These are phyloP conservation scores for Tulasnella sp. DNA, from an alignment of 768 basidiomycete genomes.

Conservation along the genomic window DNA sequence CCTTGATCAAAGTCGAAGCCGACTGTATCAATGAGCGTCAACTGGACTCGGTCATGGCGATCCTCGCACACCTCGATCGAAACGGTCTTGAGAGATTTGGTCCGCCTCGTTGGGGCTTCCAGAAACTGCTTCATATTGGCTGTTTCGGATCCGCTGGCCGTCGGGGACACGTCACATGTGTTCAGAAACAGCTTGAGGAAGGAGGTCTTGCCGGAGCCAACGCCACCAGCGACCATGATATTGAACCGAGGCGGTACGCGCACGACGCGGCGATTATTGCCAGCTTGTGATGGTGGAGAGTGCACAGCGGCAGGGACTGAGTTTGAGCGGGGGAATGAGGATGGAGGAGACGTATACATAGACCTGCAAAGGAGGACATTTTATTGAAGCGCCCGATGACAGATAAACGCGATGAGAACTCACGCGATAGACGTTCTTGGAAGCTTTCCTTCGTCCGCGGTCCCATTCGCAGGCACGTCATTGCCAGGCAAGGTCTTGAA, in stretches of 20 bases:
- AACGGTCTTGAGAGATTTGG: constrained; percentile 53
- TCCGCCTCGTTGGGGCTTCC: constrained; percentile 43
- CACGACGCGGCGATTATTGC: constrained; percentile 48
- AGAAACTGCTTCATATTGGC: constrained; percentile 55
- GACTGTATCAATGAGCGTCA: constrained; percentile 80
- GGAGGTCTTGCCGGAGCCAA: constrained; percentile 75
- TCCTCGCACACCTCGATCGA: constrained; percentile 78
- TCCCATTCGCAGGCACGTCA: not conserved
- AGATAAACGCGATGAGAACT: not conserved
- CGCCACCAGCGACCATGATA: constrained; percentile 33
- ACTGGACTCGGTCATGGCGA: constrained; percentile 62
- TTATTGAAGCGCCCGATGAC: not conserved
- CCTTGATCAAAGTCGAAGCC: constrained; percentile 68
- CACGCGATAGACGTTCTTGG: not conserved
- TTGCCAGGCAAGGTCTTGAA: not conserved
- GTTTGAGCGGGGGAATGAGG: constrained; percentile 28
- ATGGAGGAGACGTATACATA: constrained; percentile 46
- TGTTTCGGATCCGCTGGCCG: constrained; percentile 64
- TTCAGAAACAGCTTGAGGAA: constrained; percentile 69
- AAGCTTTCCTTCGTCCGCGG: not conserved
- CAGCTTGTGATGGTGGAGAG: not conserved
- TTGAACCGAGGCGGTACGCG: constrained; percentile 72
- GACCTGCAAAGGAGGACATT: not conserved
- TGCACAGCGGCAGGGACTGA: constrained; percentile 30
- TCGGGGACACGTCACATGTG: constrained; percentile 72